These are phyloP conservation scores for Gyromitra esculenta DNA, from an alignment of 2,329 filamentous ascomycete genomes.

Conservation along the genomic window DNA sequence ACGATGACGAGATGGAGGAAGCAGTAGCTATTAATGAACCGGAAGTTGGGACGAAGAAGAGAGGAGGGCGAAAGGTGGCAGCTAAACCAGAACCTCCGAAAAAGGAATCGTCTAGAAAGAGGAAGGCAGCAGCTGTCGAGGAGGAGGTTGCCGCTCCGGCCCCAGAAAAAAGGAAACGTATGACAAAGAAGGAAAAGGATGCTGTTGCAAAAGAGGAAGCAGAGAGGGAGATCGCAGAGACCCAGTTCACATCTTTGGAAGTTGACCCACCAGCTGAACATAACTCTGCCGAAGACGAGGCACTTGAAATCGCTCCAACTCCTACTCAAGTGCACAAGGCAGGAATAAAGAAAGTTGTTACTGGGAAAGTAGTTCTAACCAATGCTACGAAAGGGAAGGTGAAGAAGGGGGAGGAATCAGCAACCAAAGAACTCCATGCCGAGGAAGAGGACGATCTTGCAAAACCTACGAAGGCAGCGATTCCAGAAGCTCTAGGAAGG, in stretches of 20 bases:
- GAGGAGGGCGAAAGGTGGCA: slow-evolving; percentile 14
- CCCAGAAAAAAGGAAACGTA: slow-evolving; percentile 46
- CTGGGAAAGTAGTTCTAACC: not conserved
- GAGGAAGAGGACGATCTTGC: slow-evolving; percentile 45
- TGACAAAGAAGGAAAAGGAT: slow-evolving; percentile 49
- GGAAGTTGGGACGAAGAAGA: slow-evolving; percentile 26
- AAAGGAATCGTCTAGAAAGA: slow-evolving; percentile 13
- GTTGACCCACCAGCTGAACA: slow-evolving; percentile 22
- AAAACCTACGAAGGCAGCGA: slow-evolving; percentile 18
- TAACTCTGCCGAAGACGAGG: slow-evolving; percentile 27
- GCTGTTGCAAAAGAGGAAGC: slow-evolving; percentile 29
- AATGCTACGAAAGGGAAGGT: slow-evolving; percentile 19
- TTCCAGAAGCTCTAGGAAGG: slow-evolving; percentile 1
- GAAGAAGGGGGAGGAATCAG: slow-evolving; percentile 10
- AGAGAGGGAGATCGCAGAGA: slow-evolving; percentile 52
- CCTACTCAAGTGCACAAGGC: slow-evolving; percentile 49
- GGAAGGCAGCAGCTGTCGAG: not conserved
- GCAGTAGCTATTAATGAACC: slow-evolving; percentile 32
- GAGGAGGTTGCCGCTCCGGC: slow-evolving; percentile 1
- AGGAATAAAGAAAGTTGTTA: slow-evolving; percentile 10
- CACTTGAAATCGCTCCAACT: slow-evolving; percentile 48
- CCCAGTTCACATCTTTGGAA: slow-evolving; percentile 47
- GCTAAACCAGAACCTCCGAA: slow-evolving; percentile 32
- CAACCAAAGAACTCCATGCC: slow-evolving; percentile 4
- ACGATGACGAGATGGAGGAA: slow-evolving; percentile 27